phyloP scores from a whole-genome alignment of 345 rosid species.

The Bruguiera parviflora region DNA sequence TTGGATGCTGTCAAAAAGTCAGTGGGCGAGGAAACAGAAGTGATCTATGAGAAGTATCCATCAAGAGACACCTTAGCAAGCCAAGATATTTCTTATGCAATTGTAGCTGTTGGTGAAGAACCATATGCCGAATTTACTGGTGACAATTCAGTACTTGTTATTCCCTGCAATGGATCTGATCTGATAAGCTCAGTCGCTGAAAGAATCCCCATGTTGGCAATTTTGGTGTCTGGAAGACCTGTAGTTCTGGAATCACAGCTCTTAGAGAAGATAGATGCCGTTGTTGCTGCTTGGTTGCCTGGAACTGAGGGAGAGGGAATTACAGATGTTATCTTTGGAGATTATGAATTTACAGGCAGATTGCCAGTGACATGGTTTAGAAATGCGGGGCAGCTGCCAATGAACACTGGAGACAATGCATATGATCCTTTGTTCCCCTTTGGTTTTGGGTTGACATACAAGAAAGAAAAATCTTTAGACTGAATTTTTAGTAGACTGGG shows the following conservation, averaged over 20 bases:
- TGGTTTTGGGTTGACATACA: conserved; percentile 55
- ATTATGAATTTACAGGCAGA: conserved; percentile 51
- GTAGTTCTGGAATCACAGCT: conserved; percentile 52
- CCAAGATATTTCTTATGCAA: conserved; percentile 51
- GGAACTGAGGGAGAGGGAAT: conserved; percentile 78
- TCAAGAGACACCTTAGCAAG: conserved; percentile 48
- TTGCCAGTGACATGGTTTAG: conserved; percentile 82
- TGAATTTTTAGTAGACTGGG: conserved; percentile 5
- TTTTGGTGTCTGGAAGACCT: conserved; percentile 77
- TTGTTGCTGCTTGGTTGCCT: conserved; percentile 91
- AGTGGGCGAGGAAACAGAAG: conserved; percentile 63
- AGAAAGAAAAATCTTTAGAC: conserved; percentile 5
- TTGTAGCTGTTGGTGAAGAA: conserved; percentile 73
- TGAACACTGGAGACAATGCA: conserved; percentile 38
- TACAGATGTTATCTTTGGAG: conserved; percentile 65
- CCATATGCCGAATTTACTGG: conserved; percentile 75
- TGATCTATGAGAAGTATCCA: conserved; percentile 54
- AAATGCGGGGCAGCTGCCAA: conserved; percentile 47
- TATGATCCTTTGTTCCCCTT: conserved; percentile 63
- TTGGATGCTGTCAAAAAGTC: conserved; percentile 61
- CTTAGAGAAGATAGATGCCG: conserved; percentile 54
- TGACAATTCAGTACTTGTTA: conserved; percentile 50
- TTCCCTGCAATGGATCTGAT: conserved; percentile 59
- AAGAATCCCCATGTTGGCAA: conserved; percentile 53
- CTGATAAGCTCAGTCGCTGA: conserved; percentile 49